Evolutionary conservation across 257 asterid species (phyloP).

Genomic region (Marsdenia floribunda): DNA sequence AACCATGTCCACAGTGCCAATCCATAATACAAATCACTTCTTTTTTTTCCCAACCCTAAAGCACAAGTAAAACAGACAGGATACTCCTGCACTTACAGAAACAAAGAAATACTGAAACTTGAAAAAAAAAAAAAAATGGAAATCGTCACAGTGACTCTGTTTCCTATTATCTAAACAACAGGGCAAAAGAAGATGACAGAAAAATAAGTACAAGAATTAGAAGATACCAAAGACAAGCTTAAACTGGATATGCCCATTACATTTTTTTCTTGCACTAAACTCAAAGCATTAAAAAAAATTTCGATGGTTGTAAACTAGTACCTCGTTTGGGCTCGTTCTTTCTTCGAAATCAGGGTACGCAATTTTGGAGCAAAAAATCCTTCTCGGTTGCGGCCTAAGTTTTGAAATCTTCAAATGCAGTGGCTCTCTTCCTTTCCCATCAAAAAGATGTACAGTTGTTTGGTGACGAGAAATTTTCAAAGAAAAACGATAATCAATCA

Average conservation of each 20-base stretch:
- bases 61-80: background rate
- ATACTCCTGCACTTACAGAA: background rate
- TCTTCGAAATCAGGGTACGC: slow-evolving; percentile 51
- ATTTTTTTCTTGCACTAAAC: background rate
- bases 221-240: background rate
- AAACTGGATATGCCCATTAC: background rate
- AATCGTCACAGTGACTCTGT: too few species aligned
- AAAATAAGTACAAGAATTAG: background rate
- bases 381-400: slow-evolving; percentile 20
- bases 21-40: background rate
- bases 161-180: too few species aligned
- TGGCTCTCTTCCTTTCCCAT: slow-evolving; percentile 14
- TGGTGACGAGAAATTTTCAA: slow-evolving; percentile 7
- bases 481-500: slow-evolving; percentile 18
- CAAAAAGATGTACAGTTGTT: slow-evolving; percentile 11
- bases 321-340: slow-evolving; percentile 70
- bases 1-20: background rate
- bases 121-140: background rate
- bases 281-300: background rate
- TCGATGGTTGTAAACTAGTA: slow-evolving; percentile 6
- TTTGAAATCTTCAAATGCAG: slow-evolving; percentile 21
- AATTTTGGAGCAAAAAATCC: slow-evolving; percentile 37
- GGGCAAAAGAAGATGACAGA: background rate
- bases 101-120: slow-evolving; percentile 2
- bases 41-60: background rate